These are phyloP conservation scores for Pseudocohnilembus persalinus DNA, from an alignment of 169 alveolate species.

Conservation along the genomic window DNA sequence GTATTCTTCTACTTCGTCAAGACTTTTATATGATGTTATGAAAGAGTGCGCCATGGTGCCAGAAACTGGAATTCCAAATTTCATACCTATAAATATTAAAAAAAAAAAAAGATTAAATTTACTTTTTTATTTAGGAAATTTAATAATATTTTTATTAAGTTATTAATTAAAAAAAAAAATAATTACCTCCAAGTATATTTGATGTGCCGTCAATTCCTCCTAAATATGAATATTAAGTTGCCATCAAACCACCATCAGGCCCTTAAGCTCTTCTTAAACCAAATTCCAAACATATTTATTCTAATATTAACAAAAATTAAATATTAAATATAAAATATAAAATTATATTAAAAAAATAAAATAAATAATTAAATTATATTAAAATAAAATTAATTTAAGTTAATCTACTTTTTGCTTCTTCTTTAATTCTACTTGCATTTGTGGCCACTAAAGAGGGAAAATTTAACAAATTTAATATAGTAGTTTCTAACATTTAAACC, in stretches of 20 bases:
- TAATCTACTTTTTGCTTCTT: constrained; percentile 64
- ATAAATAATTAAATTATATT: constrained; percentile 55
- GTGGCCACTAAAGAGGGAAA: constrained; percentile 89
- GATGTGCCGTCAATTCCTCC: constrained; percentile 86
- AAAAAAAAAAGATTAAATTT: too few relatives aligned
- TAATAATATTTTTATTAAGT: constrained; percentile 30
- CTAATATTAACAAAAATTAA: neutral
- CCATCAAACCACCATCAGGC: constrained; percentile 93
- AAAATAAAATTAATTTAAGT: constrained; percentile 3
- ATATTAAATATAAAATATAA: neutral
- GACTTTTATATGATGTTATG: constrained; percentile 62
- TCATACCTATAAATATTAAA: constrained; percentile 32
- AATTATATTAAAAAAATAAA: too few relatives aligned
- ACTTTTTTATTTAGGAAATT: too few relatives aligned
- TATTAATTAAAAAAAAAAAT: constrained; percentile 60
- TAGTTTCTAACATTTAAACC: constrained; percentile 87
- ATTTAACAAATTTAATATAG: constrained; percentile 80
- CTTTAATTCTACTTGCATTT: constrained; percentile 77
- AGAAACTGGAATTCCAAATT: constrained; percentile 51
- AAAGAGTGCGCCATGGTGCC: constrained; percentile 91
- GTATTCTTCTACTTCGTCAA: constrained; percentile 35
- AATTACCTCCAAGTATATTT: constrained; percentile 66
- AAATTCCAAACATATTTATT: constrained; percentile 67
- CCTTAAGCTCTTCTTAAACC: constrained; percentile 91
- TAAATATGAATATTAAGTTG: constrained; percentile 81